phyloP scores from a whole-genome alignment of 306 rosid species.

The Argentina anserina region DNA sequence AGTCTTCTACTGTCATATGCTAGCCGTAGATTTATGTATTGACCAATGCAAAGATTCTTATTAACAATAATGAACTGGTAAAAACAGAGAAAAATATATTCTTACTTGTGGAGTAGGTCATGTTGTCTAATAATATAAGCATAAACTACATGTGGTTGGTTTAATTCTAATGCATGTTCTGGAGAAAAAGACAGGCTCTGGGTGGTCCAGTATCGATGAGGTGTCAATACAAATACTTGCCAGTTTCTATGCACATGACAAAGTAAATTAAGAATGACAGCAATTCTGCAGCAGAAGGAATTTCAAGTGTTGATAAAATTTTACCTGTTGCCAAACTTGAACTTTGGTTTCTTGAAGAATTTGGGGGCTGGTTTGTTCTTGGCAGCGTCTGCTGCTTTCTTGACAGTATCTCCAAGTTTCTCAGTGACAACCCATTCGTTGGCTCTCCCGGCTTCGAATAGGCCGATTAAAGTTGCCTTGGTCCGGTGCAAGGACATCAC shows the following conservation, averaged over 20 bases:
- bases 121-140: neutral
- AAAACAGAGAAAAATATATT: slow-evolving; percentile 14
- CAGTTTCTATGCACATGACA: slow-evolving; percentile 10
- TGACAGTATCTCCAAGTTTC: slow-evolving; percentile 80
- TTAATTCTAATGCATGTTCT: neutral
- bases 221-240: slow-evolving; percentile 9
- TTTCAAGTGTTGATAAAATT: slow-evolving; percentile 6
- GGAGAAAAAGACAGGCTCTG: slow-evolving; percentile 5
- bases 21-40: neutral
- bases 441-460: slow-evolving; percentile 75
- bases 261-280: neutral
- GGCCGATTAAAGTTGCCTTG: slow-evolving; percentile 83
- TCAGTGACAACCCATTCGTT: slow-evolving; percentile 99
- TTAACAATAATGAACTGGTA: slow-evolving; percentile 15
- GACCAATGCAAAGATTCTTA: slow-evolving; percentile 30
- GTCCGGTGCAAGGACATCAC: slow-evolving; percentile 99
- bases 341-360: slow-evolving; percentile 43
- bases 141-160: slow-evolving; percentile 21
- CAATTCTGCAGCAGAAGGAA: neutral
- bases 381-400: slow-evolving; percentile 70
- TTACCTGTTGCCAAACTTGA: slow-evolving; percentile 75
- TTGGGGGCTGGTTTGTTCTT: slow-evolving; percentile 60
- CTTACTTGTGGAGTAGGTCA: slow-evolving; percentile 20
- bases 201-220: slow-evolving; percentile 12
- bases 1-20: slow-evolving; percentile 7